Base-by-base conservation (phyloP, 805 yeast species). In the Ascoidea rubescens region DNA sequence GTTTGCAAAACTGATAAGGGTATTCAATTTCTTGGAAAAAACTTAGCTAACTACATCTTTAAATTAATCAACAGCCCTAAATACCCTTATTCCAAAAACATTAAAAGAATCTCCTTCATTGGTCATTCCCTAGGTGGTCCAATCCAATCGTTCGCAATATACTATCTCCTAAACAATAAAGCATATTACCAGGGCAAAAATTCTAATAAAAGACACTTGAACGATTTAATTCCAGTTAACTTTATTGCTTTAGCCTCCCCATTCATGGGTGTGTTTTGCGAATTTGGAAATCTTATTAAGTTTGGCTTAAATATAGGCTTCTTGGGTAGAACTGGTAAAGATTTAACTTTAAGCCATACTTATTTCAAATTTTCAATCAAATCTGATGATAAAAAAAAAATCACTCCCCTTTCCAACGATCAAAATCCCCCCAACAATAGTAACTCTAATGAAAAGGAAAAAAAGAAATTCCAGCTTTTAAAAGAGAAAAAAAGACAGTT, bases 121-220 rank as follows among this genome's bases (percentile, higher is more conserved):
- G 96, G 93, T 1, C 99, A 93, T 66, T 91, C 98, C 0, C 69
- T 93, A 31, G 99, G 99, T 16, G 99, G 99, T 0, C 77, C 87
- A 16, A 85, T 85, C 7, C 97, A 91, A 67, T 80, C 95, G 0
- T 91, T 86, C 73, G 95, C 98, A 1, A 71, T 93, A 46, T 93
- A 91, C 2, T 84, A 88, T 62, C 74, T 93, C 28, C 75, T 74
- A 50, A 68, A 67, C 56, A 78, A 55, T 45, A 31, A 52, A 21
- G 56, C 56, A 28, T 55, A 52, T 45, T 45, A 31, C 5, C 42
- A 49, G 2, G 52, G 53, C 2, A 31, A 47, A 28, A 52, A 52
- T 42, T 37, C 43, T 16, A 51, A 54, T 46, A 16, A 52, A n/a
- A 42, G n/a, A 12, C 45, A 49, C 3, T 48, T 55, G 28, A 48